These are phyloP conservation scores for Saccharum officinarum DNA, from an alignment of 176 grass and related monocot genomes.

Conservation along the genomic window DNA sequence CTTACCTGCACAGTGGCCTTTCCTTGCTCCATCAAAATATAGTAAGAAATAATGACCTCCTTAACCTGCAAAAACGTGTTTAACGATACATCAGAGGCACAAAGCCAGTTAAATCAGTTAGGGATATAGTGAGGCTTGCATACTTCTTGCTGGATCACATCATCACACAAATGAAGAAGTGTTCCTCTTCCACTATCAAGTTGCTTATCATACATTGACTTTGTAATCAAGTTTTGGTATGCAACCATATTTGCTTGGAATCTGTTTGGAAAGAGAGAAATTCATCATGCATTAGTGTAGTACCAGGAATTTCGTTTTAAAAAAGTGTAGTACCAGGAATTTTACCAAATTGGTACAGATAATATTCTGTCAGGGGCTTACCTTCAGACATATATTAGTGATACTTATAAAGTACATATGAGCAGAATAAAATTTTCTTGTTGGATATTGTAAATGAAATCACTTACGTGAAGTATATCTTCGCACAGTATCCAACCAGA, in stretches of 20 bases:
- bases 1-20: conserved; percentile 57
- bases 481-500: conserved; percentile 90
- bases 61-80: conserved; percentile 62
- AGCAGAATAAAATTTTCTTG: not conserved
- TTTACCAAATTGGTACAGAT: conserved; percentile 1
- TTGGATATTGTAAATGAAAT: not conserved
- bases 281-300: not conserved
- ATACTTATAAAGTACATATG: not conserved
- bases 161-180: conserved; percentile 88
- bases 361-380: not conserved
- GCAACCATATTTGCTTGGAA: conserved; percentile 77
- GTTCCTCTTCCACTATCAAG: conserved; percentile 96
- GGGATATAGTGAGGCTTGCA: not conserved
- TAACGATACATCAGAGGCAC: not conserved
- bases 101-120: not conserved
- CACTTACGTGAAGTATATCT: conserved; percentile 89
- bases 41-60: conserved; percentile 91
- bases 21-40: conserved; percentile 90
- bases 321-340: not conserved
- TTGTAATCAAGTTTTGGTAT: conserved; percentile 92
- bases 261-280: conserved; percentile 39
- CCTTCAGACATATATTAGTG: not conserved
- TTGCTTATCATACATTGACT: conserved; percentile 98
- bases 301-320: not conserved
- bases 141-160: conserved; percentile 99